A percentile compares a stretch with the other conserved stretches of the same genome.
phyloP scores from a whole-genome alignment of 1,284 basidiomycete species.

The Naganishia albida region DNA sequence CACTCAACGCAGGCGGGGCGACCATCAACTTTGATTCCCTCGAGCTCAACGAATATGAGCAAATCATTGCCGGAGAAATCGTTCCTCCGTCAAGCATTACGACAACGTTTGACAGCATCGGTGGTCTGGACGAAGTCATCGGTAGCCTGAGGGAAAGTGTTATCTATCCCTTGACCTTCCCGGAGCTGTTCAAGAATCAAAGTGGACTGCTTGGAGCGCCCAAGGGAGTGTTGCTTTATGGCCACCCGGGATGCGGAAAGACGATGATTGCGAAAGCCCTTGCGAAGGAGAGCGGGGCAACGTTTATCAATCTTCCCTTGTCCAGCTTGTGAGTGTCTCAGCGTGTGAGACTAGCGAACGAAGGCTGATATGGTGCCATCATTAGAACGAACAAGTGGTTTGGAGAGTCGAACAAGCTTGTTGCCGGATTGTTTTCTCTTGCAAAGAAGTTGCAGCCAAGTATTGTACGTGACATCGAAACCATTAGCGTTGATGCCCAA shows the following conservation, averaged over 20 bases:
- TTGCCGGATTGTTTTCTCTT: slow-evolving; percentile 78
- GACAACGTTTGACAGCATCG: slow-evolving; percentile 62
- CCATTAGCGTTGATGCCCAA: not conserved
- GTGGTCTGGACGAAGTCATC: slow-evolving; percentile 93
- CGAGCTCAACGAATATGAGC: slow-evolving; percentile 58
- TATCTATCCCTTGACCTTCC: slow-evolving; percentile 92
- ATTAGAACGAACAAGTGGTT: slow-evolving; percentile 83
- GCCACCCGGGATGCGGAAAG: slow-evolving; percentile 90
- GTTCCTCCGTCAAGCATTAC: slow-evolving; percentile 58
- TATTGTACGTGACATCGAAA: slow-evolving; percentile 56
- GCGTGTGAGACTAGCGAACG: slow-evolving; percentile 58
- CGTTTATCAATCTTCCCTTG: slow-evolving; percentile 86
- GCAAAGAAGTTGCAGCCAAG: slow-evolving; percentile 72
- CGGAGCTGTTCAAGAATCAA: slow-evolving; percentile 78
- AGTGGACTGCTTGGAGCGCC: slow-evolving; percentile 61
- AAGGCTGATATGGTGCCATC: not conserved
- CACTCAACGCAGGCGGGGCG: slow-evolving; percentile 43
- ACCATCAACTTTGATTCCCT: slow-evolving; percentile 55
- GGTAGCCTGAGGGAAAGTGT: slow-evolving; percentile 89
- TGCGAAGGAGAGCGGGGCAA: slow-evolving; percentile 93
- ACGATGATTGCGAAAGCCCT: slow-evolving; percentile 94
- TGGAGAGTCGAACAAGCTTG: slow-evolving; percentile 97
- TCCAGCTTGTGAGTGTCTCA: slow-evolving; percentile 61
- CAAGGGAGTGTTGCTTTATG: slow-evolving; percentile 75
- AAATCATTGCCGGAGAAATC: slow-evolving; percentile 60